Evolutionary conservation across 179 eudicot genomes (phyloP), one percentile per base, ranked within the genome.

Genomic region (Beta lomatogona): DNA sequence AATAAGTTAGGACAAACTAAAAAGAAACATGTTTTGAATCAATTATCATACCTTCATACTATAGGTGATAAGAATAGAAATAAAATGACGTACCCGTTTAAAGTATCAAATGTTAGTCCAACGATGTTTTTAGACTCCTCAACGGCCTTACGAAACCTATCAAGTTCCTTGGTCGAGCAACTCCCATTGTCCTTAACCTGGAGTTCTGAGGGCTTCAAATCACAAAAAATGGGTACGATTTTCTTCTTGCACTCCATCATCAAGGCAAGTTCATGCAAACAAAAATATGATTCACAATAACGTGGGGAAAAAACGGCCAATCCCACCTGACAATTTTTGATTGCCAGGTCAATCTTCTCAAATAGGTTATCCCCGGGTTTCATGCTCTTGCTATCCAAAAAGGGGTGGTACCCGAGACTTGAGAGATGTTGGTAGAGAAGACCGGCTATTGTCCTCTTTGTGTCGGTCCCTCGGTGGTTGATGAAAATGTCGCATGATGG

Each of bases 171-270:
- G 2, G 16, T 21, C 0, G 90, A 45, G 9, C 46, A 83, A 6
- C 59, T 80, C 6, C 85, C 89, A 59, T 77, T 64, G 41, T 84
- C 82, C 57, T 15, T 44, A 21, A 91, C 83, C 16, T 74, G 75
- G 64, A 93, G 94, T 84, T 93, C 95, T 9, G 97, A 90, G 0
- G 97, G 98, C 54, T 93, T 90, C 0, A 94, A 90, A 18, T 94
- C 92, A 22, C 91, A 87, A 77, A 91, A 94, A 50, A 94, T 86
- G 5, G 97, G 97, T 10, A 93, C 73, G 2, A 93, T 79, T 59
- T 76, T 89, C 85, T 90, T 93, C 73, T 81, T 85, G 22, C 69
- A 53, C 81, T 94, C 91, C 86, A 88, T 86, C 85, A 94, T 88
- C n/a, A 90, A 77, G 0, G 87, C 70, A 75, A 94, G 88, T 77